Conservation (phyloP, 2,329 filamentous ascomycete genomes). For the Neurospora sp. region DNA sequence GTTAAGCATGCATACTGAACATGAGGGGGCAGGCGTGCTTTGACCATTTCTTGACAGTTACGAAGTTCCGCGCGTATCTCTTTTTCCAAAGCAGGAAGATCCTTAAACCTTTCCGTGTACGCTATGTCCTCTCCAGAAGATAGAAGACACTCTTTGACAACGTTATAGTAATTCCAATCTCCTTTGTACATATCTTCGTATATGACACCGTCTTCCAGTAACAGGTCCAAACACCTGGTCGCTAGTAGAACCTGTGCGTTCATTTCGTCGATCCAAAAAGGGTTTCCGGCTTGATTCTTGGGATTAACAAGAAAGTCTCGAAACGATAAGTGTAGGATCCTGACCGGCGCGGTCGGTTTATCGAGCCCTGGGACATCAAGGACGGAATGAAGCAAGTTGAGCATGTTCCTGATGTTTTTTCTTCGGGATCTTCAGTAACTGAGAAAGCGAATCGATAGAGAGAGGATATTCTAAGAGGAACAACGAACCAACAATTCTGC, state of each 20-base stretch:
- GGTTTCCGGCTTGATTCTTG: constrained; percentile 17
- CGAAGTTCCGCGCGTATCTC: no score
- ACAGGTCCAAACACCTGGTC: constrained; percentile 25
- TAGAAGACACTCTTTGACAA: constrained; percentile 10
- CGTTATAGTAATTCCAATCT: background rate
- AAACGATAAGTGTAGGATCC: constrained; percentile 27
- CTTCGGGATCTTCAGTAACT: constrained; percentile 17
- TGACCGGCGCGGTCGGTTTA: constrained; percentile 16
- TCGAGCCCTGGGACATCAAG: constrained; percentile 20
- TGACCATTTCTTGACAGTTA: background rate
- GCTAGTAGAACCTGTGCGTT: constrained; percentile 23
- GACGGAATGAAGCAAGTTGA: constrained; percentile 26
- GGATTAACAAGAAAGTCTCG: constrained; percentile 27
- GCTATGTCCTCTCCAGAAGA: no score
- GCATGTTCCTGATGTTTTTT: constrained; percentile 12
- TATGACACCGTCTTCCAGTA: constrained; percentile 17
- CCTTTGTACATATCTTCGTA: background rate
- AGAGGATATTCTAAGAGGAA: constrained; percentile 23
- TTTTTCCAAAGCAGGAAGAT: no score
- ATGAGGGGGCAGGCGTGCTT: background rate
- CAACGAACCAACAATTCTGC: constrained; percentile 23
- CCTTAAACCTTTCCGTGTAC: no score
- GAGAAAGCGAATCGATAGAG: constrained; percentile 17
- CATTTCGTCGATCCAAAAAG: constrained; percentile 28
- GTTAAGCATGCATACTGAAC: background rate